A percentile compares a stretch with the other conserved stretches of the same genome.
Conservation (phyloP, 2,329 filamentous ascomycete species). For the Tolypocladium album region DNA sequence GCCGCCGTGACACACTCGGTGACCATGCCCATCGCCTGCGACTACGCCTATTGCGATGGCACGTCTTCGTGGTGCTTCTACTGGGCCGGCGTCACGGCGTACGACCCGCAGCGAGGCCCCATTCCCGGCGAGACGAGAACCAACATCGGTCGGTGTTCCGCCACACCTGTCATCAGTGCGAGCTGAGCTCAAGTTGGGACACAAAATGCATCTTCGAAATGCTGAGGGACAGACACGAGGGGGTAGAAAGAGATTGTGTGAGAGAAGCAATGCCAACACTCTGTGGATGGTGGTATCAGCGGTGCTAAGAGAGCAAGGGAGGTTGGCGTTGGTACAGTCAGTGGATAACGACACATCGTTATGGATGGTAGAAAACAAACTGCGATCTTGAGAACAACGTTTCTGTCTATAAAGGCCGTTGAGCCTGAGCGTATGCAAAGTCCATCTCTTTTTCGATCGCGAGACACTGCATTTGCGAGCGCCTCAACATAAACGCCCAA, state of each 20-base stretch:
- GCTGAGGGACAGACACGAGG: neutral
- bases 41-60: conserved; percentile 23
- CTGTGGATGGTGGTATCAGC: neutral
- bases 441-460: neutral
- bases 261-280: neutral
- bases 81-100: conserved; percentile 26
- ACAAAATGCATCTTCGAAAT: neutral
- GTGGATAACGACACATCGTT: neutral
- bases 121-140: conserved; percentile 25
- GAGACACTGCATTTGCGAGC: neutral
- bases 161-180: neutral
- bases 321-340: neutral
- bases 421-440: neutral
- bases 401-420: neutral
- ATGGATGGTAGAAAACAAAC: too few relatives aligned
- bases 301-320: neutral
- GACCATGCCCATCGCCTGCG: conserved; percentile 15
- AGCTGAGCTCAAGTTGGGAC: neutral
- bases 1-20: conserved; percentile 4
- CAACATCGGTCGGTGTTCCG: conserved; percentile 17
- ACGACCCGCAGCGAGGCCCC: conserved; percentile 19
- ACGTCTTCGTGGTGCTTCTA: conserved; percentile 25
- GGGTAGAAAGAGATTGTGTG: neutral
- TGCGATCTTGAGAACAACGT: neutral
- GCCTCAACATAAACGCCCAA: neutral